Evolutionary conservation across 192 early-diverging fungal species (phyloP).

Genomic region (Dimargaris cristalligena): DNA sequence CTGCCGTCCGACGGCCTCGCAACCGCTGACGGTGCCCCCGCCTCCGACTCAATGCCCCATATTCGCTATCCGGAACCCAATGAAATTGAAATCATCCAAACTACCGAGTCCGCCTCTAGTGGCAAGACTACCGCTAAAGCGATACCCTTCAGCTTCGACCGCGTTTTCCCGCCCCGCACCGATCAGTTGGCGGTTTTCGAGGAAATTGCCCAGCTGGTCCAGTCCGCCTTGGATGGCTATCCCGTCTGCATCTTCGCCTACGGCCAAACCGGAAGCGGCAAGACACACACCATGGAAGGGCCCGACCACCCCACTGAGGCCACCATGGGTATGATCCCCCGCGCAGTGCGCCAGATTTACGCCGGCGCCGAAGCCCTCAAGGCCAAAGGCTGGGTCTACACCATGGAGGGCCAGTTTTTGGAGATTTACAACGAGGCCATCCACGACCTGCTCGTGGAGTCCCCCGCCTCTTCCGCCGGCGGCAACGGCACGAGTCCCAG

Average conservation of each 20-base stretch:
- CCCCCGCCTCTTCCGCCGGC: conserved; percentile 9
- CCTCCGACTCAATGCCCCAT: conserved; percentile 16
- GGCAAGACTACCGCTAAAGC: conserved; percentile 36
- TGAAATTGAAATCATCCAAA: conserved; percentile 59
- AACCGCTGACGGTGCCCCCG: neutral
- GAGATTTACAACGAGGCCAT: conserved; percentile 96
- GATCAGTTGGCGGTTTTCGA: conserved; percentile 72
- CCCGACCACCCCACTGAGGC: conserved; percentile 22
- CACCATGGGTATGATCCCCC: conserved; percentile 82
- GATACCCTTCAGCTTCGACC: conserved; percentile 72
- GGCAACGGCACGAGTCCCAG: conserved; percentile 13
- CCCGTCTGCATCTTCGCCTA: conserved; percentile 98
- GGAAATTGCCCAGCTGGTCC: conserved; percentile 91
- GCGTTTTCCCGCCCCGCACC: conserved; percentile 52
- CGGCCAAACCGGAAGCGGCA: conserved; percentile 91
- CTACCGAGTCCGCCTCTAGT: conserved; percentile 1
- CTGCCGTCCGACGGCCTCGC: conserved; percentile 16
- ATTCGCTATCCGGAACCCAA: conserved; percentile 33
- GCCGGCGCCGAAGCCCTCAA: conserved; percentile 45
- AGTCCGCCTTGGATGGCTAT: conserved; percentile 89
- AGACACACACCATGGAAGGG: conserved; percentile 74
- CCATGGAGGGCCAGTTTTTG: conserved; percentile 72
- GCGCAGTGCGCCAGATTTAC: conserved; percentile 84
- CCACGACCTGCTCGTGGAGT: conserved; percentile 53
- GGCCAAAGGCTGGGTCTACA: conserved; percentile 75